Evolutionary conservation across 345 rosid genomes (phyloP).

Genomic region (Bruguiera parviflora): DNA sequence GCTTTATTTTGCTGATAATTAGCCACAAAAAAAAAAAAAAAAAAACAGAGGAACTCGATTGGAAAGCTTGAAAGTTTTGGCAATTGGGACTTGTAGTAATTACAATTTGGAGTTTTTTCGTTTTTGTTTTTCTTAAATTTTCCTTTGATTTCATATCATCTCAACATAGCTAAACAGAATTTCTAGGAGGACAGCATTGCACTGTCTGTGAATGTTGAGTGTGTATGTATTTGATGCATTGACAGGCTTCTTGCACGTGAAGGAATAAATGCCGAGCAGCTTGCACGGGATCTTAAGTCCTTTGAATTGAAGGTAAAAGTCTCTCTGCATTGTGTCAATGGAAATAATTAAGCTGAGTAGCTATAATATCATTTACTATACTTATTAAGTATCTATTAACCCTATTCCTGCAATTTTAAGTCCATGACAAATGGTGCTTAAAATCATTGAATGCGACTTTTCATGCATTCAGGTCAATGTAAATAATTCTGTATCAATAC

Average conservation of each 20-base stretch:
- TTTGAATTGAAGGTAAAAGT: conserved; percentile 79
- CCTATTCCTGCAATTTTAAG: no score
- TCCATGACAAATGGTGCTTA: no score
- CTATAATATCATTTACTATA: no score
- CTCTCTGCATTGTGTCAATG: no score
- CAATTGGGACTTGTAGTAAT: not conserved
- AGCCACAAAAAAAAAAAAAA: conserved; percentile 4
- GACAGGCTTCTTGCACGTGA: conserved; percentile 91
- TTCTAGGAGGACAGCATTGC: not conserved
- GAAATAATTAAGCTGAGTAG: no score
- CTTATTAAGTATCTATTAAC: no score
- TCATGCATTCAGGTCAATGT: not conserved
- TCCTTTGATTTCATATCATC: not conserved
- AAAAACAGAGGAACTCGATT: not conserved
- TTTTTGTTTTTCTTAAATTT: not conserved
- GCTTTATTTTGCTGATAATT: not conserved
- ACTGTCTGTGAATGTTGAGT: not conserved
- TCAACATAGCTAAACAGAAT: not conserved
- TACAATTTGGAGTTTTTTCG: conserved; percentile 1
- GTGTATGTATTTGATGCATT: conserved; percentile 6
- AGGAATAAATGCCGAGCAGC: conserved; percentile 97
- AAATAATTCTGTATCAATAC: not conserved
- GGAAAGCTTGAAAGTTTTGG: not conserved
- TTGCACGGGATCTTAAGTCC: conserved; percentile 90
- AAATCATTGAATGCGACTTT: not conserved